A percentile compares a stretch with the other conserved stretches of the same genome.
phyloP scores from a whole-genome alignment of 2,329 filamentous ascomycete species.

The Juglanconis oblonga region DNA sequence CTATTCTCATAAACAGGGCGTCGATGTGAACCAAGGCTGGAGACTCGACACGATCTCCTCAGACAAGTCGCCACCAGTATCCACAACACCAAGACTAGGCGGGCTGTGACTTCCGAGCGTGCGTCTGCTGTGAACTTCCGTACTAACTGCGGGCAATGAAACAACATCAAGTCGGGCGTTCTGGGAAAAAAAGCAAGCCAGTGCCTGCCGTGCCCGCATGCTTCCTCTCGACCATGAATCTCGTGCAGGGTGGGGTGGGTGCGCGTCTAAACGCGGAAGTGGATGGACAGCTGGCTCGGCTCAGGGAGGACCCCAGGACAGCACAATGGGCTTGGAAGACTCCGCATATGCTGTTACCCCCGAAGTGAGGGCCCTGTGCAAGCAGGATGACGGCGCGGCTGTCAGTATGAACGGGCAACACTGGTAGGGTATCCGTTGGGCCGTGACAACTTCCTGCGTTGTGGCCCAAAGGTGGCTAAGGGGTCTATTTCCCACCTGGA shows the following conservation, averaged over 20 bases:
- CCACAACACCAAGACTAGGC: slow-evolving; percentile 16
- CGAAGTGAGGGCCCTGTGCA: background rate
- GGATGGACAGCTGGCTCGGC: slow-evolving; percentile 14
- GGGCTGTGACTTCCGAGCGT: slow-evolving; percentile 10
- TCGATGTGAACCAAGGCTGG: slow-evolving; percentile 13
- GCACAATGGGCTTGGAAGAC: slow-evolving; percentile 10
- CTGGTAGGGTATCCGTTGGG: slow-evolving; percentile 14
- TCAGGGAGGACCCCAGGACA: slow-evolving; percentile 12
- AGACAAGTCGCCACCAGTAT: slow-evolving; percentile 16
- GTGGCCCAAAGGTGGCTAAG: slow-evolving; percentile 18
- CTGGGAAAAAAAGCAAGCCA: slow-evolving; percentile 8
- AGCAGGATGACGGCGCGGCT: slow-evolving; percentile 9
- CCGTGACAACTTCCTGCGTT: slow-evolving; percentile 14
- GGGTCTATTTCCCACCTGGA: background rate
- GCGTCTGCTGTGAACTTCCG: background rate
- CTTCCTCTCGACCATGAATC: background rate
- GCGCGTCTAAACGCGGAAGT: slow-evolving; percentile 6
- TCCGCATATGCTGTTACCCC: slow-evolving; percentile 7
- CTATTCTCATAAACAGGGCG: slow-evolving; percentile 16
- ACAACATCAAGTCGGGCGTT: slow-evolving; percentile 12
- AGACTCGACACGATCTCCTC: slow-evolving; percentile 14
- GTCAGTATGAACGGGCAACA: slow-evolving; percentile 10
- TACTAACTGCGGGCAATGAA: slow-evolving; percentile 7
- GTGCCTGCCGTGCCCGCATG: background rate
- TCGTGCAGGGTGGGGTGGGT: slow-evolving; percentile 1